Evolutionary conservation across 148 eudicot species (phyloP), one percentile per base, ranked within the genome.

Genomic region (Rhododendron ovatum): DNA sequence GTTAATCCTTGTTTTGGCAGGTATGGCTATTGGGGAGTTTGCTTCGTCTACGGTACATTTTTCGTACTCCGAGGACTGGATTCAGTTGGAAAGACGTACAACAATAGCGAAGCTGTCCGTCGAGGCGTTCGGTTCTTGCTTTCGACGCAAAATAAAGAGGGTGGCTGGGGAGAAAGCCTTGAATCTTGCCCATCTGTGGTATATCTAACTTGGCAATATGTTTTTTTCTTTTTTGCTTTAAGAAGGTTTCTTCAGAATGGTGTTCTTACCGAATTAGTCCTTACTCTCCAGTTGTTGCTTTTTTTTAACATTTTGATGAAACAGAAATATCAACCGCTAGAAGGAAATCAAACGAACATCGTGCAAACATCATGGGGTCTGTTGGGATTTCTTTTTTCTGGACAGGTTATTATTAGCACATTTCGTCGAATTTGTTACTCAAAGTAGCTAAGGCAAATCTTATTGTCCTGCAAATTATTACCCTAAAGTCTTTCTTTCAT

Each of bases 11-110:
- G 26, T 8, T 48, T 83, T 83, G 82, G 33, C 79, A 91, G 93
- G 93, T 91, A 91, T 78, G 93, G 93, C 17, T 87, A 83, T 43
- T 91, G 93, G 92, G 93, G 93, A 57, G 87, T 91, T 75, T 91
- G 93, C 75, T 91, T 90, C 55, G 12, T 89, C 24, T 91, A 91
- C 45, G 93, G 91, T 78, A 91, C 93, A 82, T 90, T 86, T 41
- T 89, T 88, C 45, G 92, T 57, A n/a, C 81, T 91, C 0, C 67
- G 89, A 84, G 93, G 92, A 71, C 47, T 91, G 7, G 88, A 82
- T 75, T 63, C 92, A 3, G 89, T 83, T 18, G 93, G 93, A 28
- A 87, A 78, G 85, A 89, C 89, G 4, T 90, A 82, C 28, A 24
- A 85, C 18, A 91, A 90, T 73, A 87, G 85, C 59, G 84, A 87